Percentiles rank a stretch among this genome's conserved stretches.
phyloP scores from a whole-genome alignment of 768 basidiomycete genomes.

The Panellus pusillus region DNA sequence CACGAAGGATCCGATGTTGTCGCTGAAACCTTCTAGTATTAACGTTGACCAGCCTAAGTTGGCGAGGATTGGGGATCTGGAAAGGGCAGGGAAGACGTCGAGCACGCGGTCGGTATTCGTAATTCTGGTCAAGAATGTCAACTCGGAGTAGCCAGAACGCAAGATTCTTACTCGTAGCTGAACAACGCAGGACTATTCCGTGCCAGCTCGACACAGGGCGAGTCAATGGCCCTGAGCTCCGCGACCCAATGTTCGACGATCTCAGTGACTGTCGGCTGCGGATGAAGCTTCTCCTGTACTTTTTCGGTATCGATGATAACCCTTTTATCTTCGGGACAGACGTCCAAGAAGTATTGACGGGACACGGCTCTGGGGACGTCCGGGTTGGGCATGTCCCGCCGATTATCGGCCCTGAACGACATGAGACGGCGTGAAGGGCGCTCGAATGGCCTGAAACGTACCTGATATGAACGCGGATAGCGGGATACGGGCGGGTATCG shows the following conservation, averaged over 20 bases:
- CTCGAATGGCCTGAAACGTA: conserved; percentile 20
- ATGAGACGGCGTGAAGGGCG: not conserved
- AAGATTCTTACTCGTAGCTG: conserved; percentile 7
- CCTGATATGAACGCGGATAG: conserved; percentile 54
- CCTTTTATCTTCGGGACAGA: conserved; percentile 40
- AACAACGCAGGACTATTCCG: conserved; percentile 11
- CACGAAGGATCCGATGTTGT: conserved; percentile 46
- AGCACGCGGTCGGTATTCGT: conserved; percentile 47
- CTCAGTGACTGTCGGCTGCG: not conserved
- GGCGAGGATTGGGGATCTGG: conserved; percentile 48
- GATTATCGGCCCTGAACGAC: conserved; percentile 24
- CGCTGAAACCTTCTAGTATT: conserved; percentile 46
- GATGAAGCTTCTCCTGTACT: not conserved
- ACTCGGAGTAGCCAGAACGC: not conserved
- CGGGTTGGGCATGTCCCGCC: conserved; percentile 26
- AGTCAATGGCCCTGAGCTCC: conserved; percentile 2
- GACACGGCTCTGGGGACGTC: conserved; percentile 46
- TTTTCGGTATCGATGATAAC: conserved; percentile 12
- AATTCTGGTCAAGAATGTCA: conserved; percentile 37
- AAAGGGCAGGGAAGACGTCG: conserved; percentile 44
- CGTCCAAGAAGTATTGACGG: conserved; percentile 42
- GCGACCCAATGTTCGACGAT: conserved; percentile 11
- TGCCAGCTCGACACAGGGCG: conserved; percentile 14
- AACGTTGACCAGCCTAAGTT: conserved; percentile 65
- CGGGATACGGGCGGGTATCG: conserved; percentile 55